phyloP scores from a whole-genome alignment of 345 rosid genomes.

The Kernera saxatilis region DNA sequence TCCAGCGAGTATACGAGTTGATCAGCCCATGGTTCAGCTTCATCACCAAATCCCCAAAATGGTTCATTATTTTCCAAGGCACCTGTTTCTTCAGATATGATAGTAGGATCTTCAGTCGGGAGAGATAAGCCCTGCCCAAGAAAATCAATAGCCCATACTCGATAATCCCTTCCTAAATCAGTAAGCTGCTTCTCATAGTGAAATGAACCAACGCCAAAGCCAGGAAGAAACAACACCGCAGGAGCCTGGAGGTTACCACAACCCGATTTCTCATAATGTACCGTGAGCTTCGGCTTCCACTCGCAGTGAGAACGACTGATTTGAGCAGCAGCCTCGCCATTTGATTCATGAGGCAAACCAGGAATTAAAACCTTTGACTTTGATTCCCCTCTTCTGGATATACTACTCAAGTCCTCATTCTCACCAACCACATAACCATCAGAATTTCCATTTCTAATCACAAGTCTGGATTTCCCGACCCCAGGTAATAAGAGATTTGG shows the following conservation, averaged over 20 bases:
- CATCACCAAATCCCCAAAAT: conserved; percentile 87
- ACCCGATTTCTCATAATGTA: conserved; percentile 76
- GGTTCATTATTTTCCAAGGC: conserved; percentile 22
- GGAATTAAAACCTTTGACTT: conserved; percentile 55
- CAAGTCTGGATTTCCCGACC: conserved; percentile 20
- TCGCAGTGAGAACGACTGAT: conserved; percentile 60
- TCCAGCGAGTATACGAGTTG: conserved; percentile 74
- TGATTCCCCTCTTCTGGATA: conserved; percentile 34
- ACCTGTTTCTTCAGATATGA: conserved; percentile 24
- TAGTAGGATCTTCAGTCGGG: conserved; percentile 73
- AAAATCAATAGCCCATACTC: conserved; percentile 98
- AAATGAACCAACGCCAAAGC: conserved; percentile 95
- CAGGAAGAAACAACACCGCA: conserved; percentile 79
- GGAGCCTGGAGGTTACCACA: conserved; percentile 61
- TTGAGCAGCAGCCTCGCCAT: conserved; percentile 48
- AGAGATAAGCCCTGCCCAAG: conserved; percentile 90
- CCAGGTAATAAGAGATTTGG: conserved; percentile 18
- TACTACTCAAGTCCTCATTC: conserved; percentile 40
- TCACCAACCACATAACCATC: conserved; percentile 53
- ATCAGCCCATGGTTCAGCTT: conserved; percentile 75
- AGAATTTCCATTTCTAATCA: conserved; percentile 38
- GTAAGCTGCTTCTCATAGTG: conserved; percentile 89
- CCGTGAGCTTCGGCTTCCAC: conserved; percentile 77
- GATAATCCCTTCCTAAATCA: conserved; percentile 78
- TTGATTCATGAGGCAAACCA: conserved; percentile 59